A percentile compares a stretch with the other conserved stretches of the same genome.
These are phyloP conservation scores for Panaeolus cyanescens DNA, from an alignment of 768 basidiomycete genomes.

Conservation along the genomic window DNA sequence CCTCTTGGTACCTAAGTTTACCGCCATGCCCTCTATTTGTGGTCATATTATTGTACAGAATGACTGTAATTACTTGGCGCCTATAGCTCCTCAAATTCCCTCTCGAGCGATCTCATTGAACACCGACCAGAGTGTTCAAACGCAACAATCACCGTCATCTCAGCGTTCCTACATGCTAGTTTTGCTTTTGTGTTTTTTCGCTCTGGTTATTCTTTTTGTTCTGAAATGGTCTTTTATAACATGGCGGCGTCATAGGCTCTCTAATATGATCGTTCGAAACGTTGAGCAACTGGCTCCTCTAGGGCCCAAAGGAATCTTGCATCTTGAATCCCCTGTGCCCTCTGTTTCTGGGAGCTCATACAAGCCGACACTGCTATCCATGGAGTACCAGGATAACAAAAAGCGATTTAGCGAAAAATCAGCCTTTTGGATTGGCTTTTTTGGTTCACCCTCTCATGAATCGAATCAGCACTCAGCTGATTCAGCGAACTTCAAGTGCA, in stretches of 20 bases:
- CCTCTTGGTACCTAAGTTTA: background rate
- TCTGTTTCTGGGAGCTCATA: conserved; percentile 2
- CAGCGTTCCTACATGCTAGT: conserved; percentile 9
- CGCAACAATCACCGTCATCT: background rate
- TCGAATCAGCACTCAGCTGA: background rate
- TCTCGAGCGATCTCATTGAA: too few relatives aligned
- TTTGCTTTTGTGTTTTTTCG: conserved; percentile 6
- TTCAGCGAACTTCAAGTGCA: background rate
- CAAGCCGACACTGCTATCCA: background rate
- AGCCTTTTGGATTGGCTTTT: conserved; percentile 44
- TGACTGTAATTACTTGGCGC: too few relatives aligned
- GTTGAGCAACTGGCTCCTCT: background rate
- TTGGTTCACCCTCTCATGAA: conserved; percentile 47
- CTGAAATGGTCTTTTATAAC: conserved; percentile 19
- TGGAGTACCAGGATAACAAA: background rate
- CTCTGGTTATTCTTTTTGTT: conserved; percentile 17
- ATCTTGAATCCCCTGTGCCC: conserved; percentile 11
- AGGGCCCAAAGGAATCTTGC: conserved; percentile 4
- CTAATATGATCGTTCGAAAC: background rate
- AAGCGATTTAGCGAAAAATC: conserved; percentile 22
- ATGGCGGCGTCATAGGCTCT: conserved; percentile 9
- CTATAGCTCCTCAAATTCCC: too few relatives aligned
- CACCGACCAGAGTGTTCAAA: background rate
- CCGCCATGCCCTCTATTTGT: background rate
- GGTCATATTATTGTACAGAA: background rate